Evolutionary conservation across 257 asterid genomes (phyloP).

Genomic region (Solanum commersonii): DNA sequence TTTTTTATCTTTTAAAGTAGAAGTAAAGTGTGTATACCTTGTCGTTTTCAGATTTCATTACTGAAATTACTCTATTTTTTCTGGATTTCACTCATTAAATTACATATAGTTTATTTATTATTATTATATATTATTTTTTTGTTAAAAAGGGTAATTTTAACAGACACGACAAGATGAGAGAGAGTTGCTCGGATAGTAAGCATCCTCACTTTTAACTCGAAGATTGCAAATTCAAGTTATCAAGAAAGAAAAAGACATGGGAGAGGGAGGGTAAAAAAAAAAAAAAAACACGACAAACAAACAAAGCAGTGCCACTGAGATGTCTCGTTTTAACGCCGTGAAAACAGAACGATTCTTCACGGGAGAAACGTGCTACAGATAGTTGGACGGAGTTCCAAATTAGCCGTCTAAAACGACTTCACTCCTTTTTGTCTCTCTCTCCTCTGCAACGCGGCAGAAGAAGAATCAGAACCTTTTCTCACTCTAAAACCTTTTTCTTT

Average conservation of each 20-base stretch:
- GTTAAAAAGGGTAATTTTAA: background rate
- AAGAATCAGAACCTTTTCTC: constrained; percentile 32
- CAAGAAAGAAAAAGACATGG: rapidly evolving
- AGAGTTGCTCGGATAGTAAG: no score
- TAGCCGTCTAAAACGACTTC: constrained; percentile 23
- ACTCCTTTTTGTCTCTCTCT: constrained; percentile 12
- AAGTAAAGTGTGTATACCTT: no score
- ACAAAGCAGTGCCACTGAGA: background rate
- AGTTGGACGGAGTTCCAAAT: constrained; percentile 26
- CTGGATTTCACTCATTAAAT: no score
- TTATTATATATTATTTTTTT: no score
- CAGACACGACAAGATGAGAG: background rate
- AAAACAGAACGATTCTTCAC: constrained; percentile 1
- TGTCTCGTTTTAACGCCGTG: constrained; percentile 29
- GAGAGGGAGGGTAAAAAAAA: no score
- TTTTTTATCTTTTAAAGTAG: no score
- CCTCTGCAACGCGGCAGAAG: constrained; percentile 14
- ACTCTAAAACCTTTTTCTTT: constrained; percentile 16
- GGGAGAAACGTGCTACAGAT: background rate
- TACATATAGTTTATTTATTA: no score
- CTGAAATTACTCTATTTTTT: no score
- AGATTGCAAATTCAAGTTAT: rapidly evolving
- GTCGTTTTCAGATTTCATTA: no score
- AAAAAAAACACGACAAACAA: background rate
- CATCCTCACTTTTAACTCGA: no score